These are phyloP conservation scores for Mycena pura DNA, from an alignment of 768 basidiomycete genomes.

Conservation along the genomic window DNA sequence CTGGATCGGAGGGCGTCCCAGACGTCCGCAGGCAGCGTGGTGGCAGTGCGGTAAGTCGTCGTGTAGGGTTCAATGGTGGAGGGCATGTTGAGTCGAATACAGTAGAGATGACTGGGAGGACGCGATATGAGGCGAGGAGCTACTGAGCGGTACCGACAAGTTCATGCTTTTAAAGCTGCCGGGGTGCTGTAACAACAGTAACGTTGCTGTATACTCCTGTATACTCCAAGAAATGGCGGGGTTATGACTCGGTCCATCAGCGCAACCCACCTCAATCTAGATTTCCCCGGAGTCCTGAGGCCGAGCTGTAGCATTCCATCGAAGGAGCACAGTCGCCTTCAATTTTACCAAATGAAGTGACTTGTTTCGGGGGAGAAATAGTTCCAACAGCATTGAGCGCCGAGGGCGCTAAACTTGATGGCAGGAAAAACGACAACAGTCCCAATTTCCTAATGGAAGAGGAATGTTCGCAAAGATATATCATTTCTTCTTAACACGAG, in stretches of 20 bases:
- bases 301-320: constrained; percentile 18
- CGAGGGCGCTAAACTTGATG: too few species aligned
- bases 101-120: background rate
- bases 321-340: background rate
- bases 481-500: too few species aligned
- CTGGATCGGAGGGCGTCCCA: constrained; percentile 44
- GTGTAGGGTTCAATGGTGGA: constrained; percentile 19
- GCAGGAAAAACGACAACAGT: background rate
- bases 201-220: constrained; percentile 15
- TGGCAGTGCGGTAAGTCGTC: constrained; percentile 35
- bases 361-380: constrained; percentile 7
- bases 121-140: background rate
- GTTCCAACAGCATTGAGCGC: too few species aligned
- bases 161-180: constrained; percentile 3
- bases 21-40: constrained; percentile 44
- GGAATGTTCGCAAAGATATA: too few species aligned
- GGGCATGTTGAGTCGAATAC: constrained; percentile 4
- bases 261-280: background rate
- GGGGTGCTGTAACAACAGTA: constrained; percentile 18
- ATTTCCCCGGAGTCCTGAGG: constrained; percentile 3
- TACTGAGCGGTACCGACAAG: background rate
- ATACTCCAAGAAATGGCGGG: too few species aligned
- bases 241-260: background rate
- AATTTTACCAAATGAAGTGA: background rate
- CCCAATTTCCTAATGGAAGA: background rate